Evolutionary conservation across 2,329 filamentous ascomycete species (phyloP).

Genomic region (Ilyonectria robusta): DNA sequence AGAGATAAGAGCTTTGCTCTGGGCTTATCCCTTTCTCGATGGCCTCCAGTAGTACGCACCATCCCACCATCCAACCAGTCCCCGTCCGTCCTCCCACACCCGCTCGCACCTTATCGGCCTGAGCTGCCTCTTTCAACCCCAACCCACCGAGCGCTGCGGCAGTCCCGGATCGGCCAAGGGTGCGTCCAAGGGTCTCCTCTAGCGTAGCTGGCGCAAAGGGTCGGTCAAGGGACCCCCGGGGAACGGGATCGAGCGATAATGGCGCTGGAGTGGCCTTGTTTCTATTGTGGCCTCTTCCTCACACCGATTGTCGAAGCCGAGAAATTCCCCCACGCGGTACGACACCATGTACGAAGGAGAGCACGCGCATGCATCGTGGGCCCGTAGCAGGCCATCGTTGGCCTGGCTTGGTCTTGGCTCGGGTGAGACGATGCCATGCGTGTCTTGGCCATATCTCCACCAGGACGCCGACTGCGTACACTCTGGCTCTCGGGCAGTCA

Average conservation of each 20-base stretch:
- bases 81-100: not conserved
- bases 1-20: slow-evolving; percentile 8
- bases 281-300: not conserved
- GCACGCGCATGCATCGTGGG: not conserved
- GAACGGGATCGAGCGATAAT: slow-evolving; percentile 19
- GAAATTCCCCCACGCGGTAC: not conserved
- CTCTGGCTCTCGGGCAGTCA: too few species aligned
- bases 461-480: too few species aligned
- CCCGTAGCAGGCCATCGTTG: not conserved
- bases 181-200: not conserved
- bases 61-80: not conserved
- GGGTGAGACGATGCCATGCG: too few species aligned
- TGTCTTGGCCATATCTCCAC: too few species aligned
- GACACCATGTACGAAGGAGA: not conserved
- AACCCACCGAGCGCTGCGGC: slow-evolving; percentile 19
- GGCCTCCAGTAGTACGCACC: too few species aligned
- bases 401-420: not conserved
- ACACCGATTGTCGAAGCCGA: not conserved
- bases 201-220: too few species aligned
- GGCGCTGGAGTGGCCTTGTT: not conserved
- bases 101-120: not conserved
- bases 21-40: not conserved
- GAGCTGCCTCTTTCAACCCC: slow-evolving; percentile 26
- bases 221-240: not conserved
- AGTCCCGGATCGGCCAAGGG: slow-evolving; percentile 19